Evolutionary conservation across 2,329 filamentous ascomycete species (phyloP).

Genomic region (Proliferodiscus dingleyae): DNA sequence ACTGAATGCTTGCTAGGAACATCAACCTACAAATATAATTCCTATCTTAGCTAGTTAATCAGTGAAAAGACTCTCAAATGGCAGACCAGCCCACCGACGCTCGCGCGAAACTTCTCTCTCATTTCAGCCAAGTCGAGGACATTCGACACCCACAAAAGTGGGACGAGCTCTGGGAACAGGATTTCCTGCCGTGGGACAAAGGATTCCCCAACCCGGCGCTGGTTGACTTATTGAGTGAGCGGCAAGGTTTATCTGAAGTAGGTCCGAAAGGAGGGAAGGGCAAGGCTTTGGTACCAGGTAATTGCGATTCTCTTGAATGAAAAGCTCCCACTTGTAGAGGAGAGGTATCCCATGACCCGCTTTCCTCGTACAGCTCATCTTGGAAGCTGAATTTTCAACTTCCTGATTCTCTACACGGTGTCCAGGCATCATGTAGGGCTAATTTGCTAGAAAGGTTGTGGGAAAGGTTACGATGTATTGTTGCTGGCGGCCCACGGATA

Average conservation of each 20-base stretch:
- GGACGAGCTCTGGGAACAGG: constrained; percentile 44
- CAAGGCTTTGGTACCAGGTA: constrained; percentile 71
- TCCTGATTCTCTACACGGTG: no score
- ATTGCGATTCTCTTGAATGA: no score
- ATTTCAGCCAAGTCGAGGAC: constrained; percentile 19
- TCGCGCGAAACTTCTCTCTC: constrained; percentile 22
- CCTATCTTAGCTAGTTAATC: no score
- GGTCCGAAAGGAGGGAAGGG: constrained; percentile 14
- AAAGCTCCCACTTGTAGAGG: no score
- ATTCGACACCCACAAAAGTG: constrained; percentile 33
- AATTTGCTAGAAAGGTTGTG: no score
- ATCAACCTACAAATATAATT: no score
- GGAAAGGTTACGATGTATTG: constrained; percentile 74
- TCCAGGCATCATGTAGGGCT: no score
- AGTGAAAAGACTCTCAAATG: not conserved
- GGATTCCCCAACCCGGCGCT: constrained; percentile 49
- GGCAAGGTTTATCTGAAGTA: constrained; percentile 38
- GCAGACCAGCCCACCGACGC: constrained; percentile 19
- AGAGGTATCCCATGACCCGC: no score
- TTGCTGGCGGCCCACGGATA: constrained; percentile 71
- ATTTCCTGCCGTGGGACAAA: constrained; percentile 51
- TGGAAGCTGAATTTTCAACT: no score
- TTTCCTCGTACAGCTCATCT: no score
- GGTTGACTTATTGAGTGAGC: constrained; percentile 45
- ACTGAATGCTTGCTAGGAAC: no score